Percentiles rank a stretch among this genome's conserved stretches.
Conservation (phyloP, 768 basidiomycete species). For the Leccinum arenicola region DNA sequence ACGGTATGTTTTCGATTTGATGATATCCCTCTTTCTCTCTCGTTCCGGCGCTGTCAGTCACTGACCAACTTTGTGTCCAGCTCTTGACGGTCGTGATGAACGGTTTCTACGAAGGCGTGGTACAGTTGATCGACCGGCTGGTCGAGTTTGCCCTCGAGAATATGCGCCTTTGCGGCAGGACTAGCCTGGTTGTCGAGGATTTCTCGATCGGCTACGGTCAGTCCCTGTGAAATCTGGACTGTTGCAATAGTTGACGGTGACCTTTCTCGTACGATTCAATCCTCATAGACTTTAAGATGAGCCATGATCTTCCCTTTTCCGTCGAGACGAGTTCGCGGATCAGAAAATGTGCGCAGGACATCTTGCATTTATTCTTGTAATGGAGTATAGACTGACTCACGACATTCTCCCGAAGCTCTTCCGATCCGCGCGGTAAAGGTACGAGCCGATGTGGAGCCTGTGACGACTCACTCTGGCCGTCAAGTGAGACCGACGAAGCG, state of each 20-base stretch:
- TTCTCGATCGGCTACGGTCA: constrained; percentile 31
- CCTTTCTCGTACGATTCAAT: neutral
- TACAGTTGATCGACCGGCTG: constrained; percentile 27
- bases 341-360: constrained; percentile 20
- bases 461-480: constrained; percentile 24
- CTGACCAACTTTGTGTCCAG: constrained; percentile 9
- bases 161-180: constrained; percentile 22
- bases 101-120: constrained; percentile 30
- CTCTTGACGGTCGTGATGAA: constrained; percentile 30
- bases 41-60: neutral
- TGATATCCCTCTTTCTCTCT: neutral
- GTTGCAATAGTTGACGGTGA: neutral
- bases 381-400: neutral
- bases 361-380: neutral
- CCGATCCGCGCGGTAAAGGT: constrained; percentile 6
- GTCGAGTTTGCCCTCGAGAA: constrained; percentile 23
- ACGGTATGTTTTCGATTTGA: constrained; percentile 14
- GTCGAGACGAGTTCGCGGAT: constrained; percentile 25
- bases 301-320: constrained; percentile 30
- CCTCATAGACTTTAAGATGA: constrained; percentile 28
- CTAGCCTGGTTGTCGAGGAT: constrained; percentile 19
- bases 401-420: constrained; percentile 7
- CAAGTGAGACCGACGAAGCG: constrained; percentile 21
- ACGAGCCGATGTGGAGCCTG: constrained; percentile 6
- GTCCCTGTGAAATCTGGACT: neutral